Base-by-base conservation (phyloP, 163 green algal species). In the Scenedesmus sp. region DNA sequence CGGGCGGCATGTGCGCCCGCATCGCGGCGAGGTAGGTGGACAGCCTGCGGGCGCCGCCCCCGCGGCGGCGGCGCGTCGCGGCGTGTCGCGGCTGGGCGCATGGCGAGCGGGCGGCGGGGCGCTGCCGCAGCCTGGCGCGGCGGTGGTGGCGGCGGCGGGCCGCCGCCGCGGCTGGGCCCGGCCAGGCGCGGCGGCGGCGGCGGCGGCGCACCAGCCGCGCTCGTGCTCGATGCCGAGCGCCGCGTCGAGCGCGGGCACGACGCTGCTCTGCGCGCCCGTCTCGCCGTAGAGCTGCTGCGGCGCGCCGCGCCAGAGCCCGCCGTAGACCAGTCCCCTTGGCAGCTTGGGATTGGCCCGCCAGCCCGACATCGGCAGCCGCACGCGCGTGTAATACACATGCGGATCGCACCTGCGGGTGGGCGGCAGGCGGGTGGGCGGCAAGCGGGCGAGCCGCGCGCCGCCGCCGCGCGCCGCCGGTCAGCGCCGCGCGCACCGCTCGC, bases 331-430 rank as follows among this genome's bases (percentile, higher is more conserved):
- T 28, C 60, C 78, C 9, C 71, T 10, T 18, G 76, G 75, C 42
- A 82, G 75, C 28, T 26, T 39, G 26, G 57, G 53, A 28, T 82
- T 82, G 63, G 31, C 48, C n/a, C 60, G 45, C 75, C 75, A 82
- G 24, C 75, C 82, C 24, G 65, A 87, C 83, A 87, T 85, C 17
- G 83, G 83, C 42, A 57, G 53, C 3, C 83, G 71, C 34, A 87
- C 83, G 1, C 84, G 63, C 9, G 78, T 31, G 66, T 88, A 89
- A 76, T 89, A 89, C 17, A 88, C 69, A 54, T 84, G 75, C 3
- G 85, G 82, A 62, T 89, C 85, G 56, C 85, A n/a, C n/a, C n/a
- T n/a, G n/a, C n/a, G n/a, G n/a, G n/a, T n/a, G n/a, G n/a, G n/a
- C n/a, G n/a, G n/a, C n/a, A n/a, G n/a, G n/a, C n/a, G n/a, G n/a